phyloP scores from a whole-genome alignment of 2,329 filamentous ascomycete species.

The Sporothrix humicola region DNA sequence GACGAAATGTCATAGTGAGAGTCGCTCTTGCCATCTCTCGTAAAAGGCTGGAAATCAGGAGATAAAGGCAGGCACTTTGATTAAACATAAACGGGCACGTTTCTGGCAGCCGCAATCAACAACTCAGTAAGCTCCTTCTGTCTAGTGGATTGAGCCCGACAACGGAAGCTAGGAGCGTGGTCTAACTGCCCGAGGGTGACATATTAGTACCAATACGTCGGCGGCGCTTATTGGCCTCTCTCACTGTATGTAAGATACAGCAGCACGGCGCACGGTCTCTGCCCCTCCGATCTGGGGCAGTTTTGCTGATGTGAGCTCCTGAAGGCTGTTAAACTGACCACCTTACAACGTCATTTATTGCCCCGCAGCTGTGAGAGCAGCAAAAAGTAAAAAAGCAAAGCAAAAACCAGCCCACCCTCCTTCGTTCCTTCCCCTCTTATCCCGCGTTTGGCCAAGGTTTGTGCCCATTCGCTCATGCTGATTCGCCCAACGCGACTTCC shows the following conservation, averaged over 20 bases:
- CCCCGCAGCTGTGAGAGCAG: constrained; percentile 25
- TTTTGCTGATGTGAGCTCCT: background rate
- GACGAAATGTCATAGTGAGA: too few relatives aligned
- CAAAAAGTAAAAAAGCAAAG: too few relatives aligned
- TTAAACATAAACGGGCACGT: background rate
- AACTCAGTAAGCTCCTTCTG: constrained; percentile 23
- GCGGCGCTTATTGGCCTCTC: constrained; percentile 6
- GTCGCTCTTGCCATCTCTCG: constrained; percentile 8
- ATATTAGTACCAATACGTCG: constrained; percentile 1
- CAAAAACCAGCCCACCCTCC: constrained; percentile 5
- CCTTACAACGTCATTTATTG: constrained; percentile 28
- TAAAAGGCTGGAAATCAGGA: background rate
- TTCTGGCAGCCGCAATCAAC: background rate
- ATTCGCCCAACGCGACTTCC: constrained; percentile 3
- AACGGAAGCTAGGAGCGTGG: background rate
- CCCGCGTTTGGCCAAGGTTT: background rate
- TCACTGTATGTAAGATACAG: background rate
- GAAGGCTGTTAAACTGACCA: background rate
- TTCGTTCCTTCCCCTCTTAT: background rate
- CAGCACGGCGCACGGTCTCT: constrained; percentile 13
- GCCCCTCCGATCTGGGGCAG: background rate
- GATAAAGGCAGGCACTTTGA: background rate
- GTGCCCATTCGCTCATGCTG: constrained; percentile 1
- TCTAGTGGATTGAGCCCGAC: background rate
- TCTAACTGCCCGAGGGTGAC: background rate